These are phyloP conservation scores for Epichloe gansuensis DNA, from an alignment of 2,329 filamentous ascomycete genomes.

Conservation along the genomic window DNA sequence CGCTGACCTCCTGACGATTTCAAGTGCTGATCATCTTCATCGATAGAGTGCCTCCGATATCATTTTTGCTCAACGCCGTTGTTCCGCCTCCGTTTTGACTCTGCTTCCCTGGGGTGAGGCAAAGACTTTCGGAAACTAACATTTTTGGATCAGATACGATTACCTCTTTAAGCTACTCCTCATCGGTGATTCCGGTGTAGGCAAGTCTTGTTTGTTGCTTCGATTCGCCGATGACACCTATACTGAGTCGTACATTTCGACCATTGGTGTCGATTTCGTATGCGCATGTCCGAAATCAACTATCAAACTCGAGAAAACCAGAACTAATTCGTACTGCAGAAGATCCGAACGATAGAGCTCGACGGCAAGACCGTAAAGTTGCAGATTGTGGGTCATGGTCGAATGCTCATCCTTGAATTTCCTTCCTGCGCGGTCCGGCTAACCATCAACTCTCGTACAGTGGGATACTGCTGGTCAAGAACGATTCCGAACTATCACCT, in stretches of 20 bases:
- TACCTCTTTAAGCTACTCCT: slow-evolving; percentile 99
- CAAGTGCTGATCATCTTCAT: slow-evolving; percentile 3
- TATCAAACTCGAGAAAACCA: not conserved
- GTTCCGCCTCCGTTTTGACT: not conserved
- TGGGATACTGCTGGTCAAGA: slow-evolving; percentile 99
- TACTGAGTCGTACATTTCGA: slow-evolving; percentile 99
- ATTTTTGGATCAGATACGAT: slow-evolving; percentile 66
- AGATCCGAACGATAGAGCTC: slow-evolving; percentile 99
- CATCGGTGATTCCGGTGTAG: slow-evolving; percentile 99
- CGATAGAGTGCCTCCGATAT: slow-evolving; percentile 1
- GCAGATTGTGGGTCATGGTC: slow-evolving; percentile 66
- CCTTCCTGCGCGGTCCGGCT: not conserved
- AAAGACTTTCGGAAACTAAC: slow-evolving; percentile 11
- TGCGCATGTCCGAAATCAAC: slow-evolving; percentile 24
- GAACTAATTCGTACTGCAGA: slow-evolving; percentile 39
- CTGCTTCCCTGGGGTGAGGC: not conserved
- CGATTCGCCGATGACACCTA: slow-evolving; percentile 99
- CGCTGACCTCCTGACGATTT: slow-evolving; percentile 18
- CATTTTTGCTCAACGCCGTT: not conserved
- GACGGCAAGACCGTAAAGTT: slow-evolving; percentile 99
- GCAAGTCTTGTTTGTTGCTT: slow-evolving; percentile 97
- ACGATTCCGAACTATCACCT: slow-evolving; percentile 98
- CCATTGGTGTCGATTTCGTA: slow-evolving; percentile 98
- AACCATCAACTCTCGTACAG: slow-evolving; percentile 32
- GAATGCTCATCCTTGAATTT: not conserved